Evolutionary conservation across 306 rosid genomes (phyloP).

Genomic region (Fragaria iinumae): DNA sequence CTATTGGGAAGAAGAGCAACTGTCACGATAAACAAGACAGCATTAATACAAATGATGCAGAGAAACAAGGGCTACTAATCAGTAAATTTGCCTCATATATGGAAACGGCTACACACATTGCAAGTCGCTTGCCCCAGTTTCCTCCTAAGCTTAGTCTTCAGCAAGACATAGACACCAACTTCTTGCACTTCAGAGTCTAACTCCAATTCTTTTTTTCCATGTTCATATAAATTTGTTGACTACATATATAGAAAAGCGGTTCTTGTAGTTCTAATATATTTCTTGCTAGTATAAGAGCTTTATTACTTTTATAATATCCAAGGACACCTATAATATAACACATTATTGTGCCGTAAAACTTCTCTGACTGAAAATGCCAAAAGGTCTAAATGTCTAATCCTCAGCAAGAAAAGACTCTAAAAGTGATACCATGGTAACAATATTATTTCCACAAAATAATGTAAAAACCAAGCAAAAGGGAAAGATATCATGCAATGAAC

Average conservation of each 20-base stretch:
- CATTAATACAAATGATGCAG: not conserved
- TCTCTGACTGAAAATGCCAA: not conserved
- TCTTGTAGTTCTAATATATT: not conserved
- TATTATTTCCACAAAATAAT: too few relatives aligned
- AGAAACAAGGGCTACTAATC: constrained; percentile 21
- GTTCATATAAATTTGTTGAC: not conserved
- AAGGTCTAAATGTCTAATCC: too few relatives aligned
- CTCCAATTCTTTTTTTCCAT: too few relatives aligned
- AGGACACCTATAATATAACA: too few relatives aligned
- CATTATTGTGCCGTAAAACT: not conserved
- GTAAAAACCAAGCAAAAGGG: too few relatives aligned
- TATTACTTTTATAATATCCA: too few relatives aligned
- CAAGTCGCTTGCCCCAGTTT: constrained; percentile 55
- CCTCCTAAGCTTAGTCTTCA: constrained; percentile 45
- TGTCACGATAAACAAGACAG: constrained; percentile 5
- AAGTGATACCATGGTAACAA: too few relatives aligned
- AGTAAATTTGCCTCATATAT: constrained; percentile 33
- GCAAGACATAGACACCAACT: constrained; percentile 36
- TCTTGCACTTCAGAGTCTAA: constrained; percentile 53
- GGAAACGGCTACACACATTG: constrained; percentile 46
- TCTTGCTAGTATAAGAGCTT: too few relatives aligned
- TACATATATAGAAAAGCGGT: not conserved
- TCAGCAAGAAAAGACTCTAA: too few relatives aligned
- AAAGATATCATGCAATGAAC: too few relatives aligned
- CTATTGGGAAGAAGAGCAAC: constrained; percentile 13